Conservation (phyloP, 768 basidiomycete genomes). For the Xanthoconium stramineum region DNA sequence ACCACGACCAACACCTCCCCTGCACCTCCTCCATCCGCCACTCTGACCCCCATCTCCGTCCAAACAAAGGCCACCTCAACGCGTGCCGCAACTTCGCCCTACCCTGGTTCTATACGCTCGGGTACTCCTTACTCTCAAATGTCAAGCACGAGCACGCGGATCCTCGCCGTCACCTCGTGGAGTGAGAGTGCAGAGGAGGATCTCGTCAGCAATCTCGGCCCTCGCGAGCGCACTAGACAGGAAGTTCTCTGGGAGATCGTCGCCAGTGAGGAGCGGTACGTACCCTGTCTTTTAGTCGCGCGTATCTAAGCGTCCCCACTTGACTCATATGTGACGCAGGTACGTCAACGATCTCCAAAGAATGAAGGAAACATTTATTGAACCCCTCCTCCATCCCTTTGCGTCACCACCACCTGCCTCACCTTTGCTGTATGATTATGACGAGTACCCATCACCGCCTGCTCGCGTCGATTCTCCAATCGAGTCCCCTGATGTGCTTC, state of each 20-base stretch:
- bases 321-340: slow-evolving; percentile 42
- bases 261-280: slow-evolving; percentile 89
- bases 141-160: slow-evolving; percentile 67
- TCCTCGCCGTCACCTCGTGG: slow-evolving; percentile 81
- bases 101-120: slow-evolving; percentile 70
- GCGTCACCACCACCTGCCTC: slow-evolving; percentile 40
- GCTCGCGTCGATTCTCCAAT: slow-evolving; percentile 57
- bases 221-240: slow-evolving; percentile 90
- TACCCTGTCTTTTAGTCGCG: neutral
- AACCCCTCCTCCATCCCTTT: slow-evolving; percentile 84
- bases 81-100: slow-evolving; percentile 62
- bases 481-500: slow-evolving; percentile 71
- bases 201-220: slow-evolving; percentile 88
- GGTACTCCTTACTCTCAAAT: slow-evolving; percentile 80
- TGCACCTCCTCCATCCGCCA: slow-evolving; percentile 41
- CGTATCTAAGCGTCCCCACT: slow-evolving; percentile 12
- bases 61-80: slow-evolving; percentile 57
- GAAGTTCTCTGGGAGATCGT: slow-evolving; percentile 98
- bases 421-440: slow-evolving; percentile 60
- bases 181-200: slow-evolving; percentile 94
- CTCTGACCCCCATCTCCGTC: slow-evolving; percentile 55
- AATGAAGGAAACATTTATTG: slow-evolving; percentile 93
- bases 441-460: slow-evolving; percentile 45
- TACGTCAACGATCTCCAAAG: slow-evolving; percentile 88
- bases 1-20: slow-evolving; percentile 46